phyloP scores from a whole-genome alignment of 176 grass and related monocot species.

The Carex myosuroides region DNA sequence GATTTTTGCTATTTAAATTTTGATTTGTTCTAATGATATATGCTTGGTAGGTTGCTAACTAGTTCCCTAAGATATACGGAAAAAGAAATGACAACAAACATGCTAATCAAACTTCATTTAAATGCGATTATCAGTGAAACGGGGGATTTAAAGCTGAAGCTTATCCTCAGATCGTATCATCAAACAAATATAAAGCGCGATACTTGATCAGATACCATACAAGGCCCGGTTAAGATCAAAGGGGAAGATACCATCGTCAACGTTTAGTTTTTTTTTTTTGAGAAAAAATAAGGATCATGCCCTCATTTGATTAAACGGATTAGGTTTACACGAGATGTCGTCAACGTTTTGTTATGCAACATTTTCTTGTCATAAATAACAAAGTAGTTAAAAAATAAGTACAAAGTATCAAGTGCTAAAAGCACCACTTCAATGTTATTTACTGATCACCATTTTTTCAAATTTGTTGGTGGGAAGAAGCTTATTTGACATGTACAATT shows the following conservation, averaged over 20 bases:
- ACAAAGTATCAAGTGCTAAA: background rate
- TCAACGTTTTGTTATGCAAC: background rate
- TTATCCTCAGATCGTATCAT: too few relatives aligned
- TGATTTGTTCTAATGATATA: background rate
- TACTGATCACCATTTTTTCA: background rate
- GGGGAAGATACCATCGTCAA: background rate
- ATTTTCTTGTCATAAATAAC: background rate
- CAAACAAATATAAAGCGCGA: background rate
- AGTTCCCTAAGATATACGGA: too few relatives aligned
- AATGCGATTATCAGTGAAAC: background rate
- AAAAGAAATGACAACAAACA: too few relatives aligned
- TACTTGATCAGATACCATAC: too few relatives aligned
- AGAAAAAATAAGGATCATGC: too few relatives aligned
- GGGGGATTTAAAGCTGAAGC: background rate
- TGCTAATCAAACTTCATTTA: background rate
- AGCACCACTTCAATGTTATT: background rate
- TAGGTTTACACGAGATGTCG: too few relatives aligned
- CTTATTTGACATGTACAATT: background rate
- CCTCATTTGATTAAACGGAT: too few relatives aligned
- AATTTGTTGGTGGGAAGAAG: background rate
- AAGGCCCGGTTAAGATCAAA: background rate
- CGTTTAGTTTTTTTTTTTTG: too few relatives aligned
- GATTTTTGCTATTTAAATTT: constrained; percentile 1
- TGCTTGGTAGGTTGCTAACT: background rate
- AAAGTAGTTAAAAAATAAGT: background rate